A percentile compares a stretch with the other conserved stretches of the same genome.
Conservation (phyloP, 768 basidiomycete genomes). For the Amanita fuliginea region DNA sequence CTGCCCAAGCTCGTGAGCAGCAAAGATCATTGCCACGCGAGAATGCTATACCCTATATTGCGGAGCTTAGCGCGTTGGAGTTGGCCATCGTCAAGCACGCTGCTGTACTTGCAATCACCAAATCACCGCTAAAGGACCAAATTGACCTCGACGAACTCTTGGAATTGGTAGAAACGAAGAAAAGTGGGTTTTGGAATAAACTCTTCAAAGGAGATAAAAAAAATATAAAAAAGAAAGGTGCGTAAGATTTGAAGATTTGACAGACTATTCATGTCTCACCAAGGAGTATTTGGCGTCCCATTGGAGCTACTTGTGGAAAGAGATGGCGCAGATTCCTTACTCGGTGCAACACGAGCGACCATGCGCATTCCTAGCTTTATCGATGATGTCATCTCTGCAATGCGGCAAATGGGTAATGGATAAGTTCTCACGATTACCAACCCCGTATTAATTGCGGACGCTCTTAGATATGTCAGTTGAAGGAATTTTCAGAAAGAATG, state of each 20-base stretch:
- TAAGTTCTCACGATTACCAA: background rate
- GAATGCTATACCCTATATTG: constrained; percentile 72
- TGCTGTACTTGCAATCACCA: constrained; percentile 70
- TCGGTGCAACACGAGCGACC: constrained; percentile 78
- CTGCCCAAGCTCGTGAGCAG: constrained; percentile 82
- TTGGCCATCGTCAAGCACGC: constrained; percentile 87
- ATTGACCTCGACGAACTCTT: constrained; percentile 89
- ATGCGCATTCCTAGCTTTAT: constrained; percentile 94
- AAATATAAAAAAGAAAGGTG: constrained; percentile 81
- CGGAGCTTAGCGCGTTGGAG: constrained; percentile 76
- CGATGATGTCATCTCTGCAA: constrained; percentile 95
- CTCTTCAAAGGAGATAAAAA: constrained; percentile 93
- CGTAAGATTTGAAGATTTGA: constrained; percentile 14
- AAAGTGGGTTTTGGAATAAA: constrained; percentile 93
- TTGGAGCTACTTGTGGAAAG: constrained; percentile 88
- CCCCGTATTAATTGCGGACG: constrained; percentile 6
- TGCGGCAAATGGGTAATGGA: constrained; percentile 91
- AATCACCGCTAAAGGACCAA: constrained; percentile 69
- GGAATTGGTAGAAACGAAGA: constrained; percentile 87
- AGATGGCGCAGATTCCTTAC: constrained; percentile 91
- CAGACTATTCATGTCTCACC: constrained; percentile 11
- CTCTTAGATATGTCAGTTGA: constrained; percentile 92
- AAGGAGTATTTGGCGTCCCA: constrained; percentile 90
- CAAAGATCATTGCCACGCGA: constrained; percentile 73
- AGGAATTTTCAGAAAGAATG: constrained; percentile 97